phyloP scores from a whole-genome alignment of 2,329 filamentous ascomycete species.

The Calonectria montana region DNA sequence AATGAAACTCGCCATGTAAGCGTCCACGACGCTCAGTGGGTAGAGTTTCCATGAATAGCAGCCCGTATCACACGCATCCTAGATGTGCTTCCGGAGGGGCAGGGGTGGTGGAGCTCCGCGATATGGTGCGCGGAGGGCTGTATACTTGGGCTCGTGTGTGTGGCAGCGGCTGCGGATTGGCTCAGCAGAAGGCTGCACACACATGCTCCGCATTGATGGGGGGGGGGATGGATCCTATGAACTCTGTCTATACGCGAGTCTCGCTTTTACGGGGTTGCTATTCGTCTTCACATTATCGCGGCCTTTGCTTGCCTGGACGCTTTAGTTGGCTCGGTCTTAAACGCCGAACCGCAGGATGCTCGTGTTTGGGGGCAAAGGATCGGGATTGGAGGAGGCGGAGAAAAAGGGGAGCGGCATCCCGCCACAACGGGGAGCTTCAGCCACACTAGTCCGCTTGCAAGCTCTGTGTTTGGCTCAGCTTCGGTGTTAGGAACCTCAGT shows the following conservation, averaged over 20 bases:
- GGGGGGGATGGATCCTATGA: not conserved
- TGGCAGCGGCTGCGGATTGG: not conserved
- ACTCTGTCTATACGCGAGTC: not conserved
- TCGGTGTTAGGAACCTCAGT: not conserved
- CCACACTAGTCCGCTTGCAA: not conserved
- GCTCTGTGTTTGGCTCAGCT: not conserved
- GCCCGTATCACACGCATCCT: constrained; percentile 1
- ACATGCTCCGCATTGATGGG: not conserved
- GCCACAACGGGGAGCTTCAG: constrained; percentile 1
- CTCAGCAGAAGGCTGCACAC: not conserved
- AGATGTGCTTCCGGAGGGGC: not conserved
- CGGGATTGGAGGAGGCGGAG: not conserved
- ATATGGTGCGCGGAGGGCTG: not conserved
- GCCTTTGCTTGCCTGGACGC: not conserved
- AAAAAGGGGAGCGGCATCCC: not conserved
- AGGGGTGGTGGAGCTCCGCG: not conserved
- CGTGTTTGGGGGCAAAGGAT: not conserved
- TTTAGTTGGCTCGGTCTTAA: not conserved
- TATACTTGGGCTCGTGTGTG: not conserved
- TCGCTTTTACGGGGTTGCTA: not conserved
- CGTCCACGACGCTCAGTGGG: not conserved
- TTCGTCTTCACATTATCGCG: not conserved
- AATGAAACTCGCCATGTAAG: constrained; percentile 7
- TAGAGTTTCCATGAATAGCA: not conserved
- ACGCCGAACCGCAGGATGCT: not conserved